Evolutionary conservation across 345 rosid species (phyloP), one percentile per base, ranked within the genome.

Genomic region (Eucalyptus pauciflora): DNA sequence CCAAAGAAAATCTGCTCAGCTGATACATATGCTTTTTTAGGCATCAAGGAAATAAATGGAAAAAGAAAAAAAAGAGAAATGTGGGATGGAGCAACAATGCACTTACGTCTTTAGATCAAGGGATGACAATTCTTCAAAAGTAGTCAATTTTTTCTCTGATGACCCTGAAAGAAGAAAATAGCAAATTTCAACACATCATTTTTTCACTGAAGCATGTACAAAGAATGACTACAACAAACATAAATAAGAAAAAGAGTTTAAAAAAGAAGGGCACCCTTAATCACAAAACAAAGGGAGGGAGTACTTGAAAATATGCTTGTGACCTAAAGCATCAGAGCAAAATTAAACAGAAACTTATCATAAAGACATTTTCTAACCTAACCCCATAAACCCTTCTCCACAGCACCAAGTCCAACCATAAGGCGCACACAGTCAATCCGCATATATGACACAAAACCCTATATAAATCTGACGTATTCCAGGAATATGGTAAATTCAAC

Each of bases 81-180:
- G 80, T 20, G 29, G 85, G 48, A 76, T 76, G 85, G 64, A 90
- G 60, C 81, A 67, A 18, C 50, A 87, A 86, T 50, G n/a, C 45
- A 88, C 99, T 91, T 92, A 96, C 99, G 97, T 92, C 94, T 96
- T 94, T 81, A 94, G 91, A 92, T 96, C 96, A 79, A 93, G 92
- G 89, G 98, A 94, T 43, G 96, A 87, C 41, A 94, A 92, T 48
- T 93, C 96, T 87, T 96, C 98, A 52, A 94, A 86, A 51, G 97
- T 93, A 91, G 94, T 94, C 91, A 93, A 90, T 86, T 87, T 93
- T 91, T 91, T 93, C 91, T 94, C 97, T 2, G 93, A 92, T 41
- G 96, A 91, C 89, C 93, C 99, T 95, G 96, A 93, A 92, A 67
- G 87, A 76, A 86, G 80, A 27, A 83, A 27, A 90, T 46, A 88